These are phyloP conservation scores for Neonectria hederae DNA, from an alignment of 2,329 filamentous ascomycete genomes.

Conservation along the genomic window DNA sequence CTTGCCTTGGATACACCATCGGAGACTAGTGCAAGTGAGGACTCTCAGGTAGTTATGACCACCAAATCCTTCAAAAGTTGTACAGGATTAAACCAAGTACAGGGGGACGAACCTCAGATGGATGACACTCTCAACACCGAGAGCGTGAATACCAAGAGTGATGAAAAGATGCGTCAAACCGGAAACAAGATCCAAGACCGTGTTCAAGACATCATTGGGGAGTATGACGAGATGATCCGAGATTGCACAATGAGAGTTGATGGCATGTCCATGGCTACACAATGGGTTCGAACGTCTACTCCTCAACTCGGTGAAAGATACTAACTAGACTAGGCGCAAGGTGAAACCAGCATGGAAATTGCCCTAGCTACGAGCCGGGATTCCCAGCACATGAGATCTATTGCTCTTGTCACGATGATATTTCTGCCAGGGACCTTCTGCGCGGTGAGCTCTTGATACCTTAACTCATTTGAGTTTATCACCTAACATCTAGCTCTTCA, in stretches of 20 bases:
- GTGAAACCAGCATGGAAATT: constrained; percentile 24
- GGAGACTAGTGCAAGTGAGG: neutral
- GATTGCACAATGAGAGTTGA: constrained; percentile 22
- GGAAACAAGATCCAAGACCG: constrained; percentile 1
- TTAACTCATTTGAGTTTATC: neutral
- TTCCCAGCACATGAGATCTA: constrained; percentile 22
- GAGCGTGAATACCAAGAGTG: neutral
- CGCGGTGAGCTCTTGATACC: constrained; percentile 3
- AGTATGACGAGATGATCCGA: constrained; percentile 20
- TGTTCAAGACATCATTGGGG: constrained; percentile 10
- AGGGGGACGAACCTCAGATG: neutral
- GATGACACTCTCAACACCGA: too few relatives aligned
- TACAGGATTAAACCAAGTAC: neutral
- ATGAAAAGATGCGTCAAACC: neutral
- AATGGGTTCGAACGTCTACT: constrained; percentile 5
- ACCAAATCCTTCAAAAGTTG: neutral
- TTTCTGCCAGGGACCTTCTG: constrained; percentile 26
- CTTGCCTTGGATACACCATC: neutral
- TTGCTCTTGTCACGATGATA: constrained; percentile 24
- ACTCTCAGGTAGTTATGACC: neutral
- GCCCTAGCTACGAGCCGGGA: constrained; percentile 12
- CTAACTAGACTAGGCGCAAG: constrained; percentile 12
- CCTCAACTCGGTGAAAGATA: neutral
- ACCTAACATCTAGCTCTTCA: neutral
- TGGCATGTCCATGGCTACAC: constrained; percentile 24